Evolutionary conservation across 164 flowering plant species (phyloP).

Genomic region (Sedum album): DNA sequence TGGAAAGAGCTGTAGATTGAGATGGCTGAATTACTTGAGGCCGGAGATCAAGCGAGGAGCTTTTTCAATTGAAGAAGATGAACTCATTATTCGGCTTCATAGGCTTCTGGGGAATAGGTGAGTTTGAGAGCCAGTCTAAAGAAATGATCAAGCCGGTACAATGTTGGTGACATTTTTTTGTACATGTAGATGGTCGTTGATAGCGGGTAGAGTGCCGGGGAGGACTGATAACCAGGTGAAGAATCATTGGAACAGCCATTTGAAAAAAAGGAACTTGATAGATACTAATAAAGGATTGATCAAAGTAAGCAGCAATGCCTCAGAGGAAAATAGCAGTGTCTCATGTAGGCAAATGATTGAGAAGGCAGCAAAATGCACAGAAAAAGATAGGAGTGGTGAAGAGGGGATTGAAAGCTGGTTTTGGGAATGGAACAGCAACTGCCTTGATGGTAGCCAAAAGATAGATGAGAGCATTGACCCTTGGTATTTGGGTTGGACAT

Average conservation of each 20-base stretch:
- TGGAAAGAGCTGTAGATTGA: constrained; percentile 43
- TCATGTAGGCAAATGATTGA: background rate
- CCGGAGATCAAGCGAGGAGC: constrained; percentile 30
- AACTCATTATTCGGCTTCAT: no score
- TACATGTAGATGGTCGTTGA: constrained; percentile 25
- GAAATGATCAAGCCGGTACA: background rate
- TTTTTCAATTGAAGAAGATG: constrained; percentile 38
- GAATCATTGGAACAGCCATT: constrained; percentile 34
- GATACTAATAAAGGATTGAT: background rate
- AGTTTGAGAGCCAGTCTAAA: background rate
- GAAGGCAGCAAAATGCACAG: no score
- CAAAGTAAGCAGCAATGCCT: no score
- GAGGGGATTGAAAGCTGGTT: no score
- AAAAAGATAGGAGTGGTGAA: no score
- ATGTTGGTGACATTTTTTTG: background rate
- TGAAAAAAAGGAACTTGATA: constrained; percentile 25
- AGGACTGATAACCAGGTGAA: constrained; percentile 34
- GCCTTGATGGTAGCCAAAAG: no score
- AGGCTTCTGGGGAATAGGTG: constrained; percentile 52
- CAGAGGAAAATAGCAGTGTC: background rate
- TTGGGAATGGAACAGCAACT: no score
- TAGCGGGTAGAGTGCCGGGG: constrained; percentile 31
- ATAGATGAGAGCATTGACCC: no score
- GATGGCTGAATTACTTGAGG: constrained; percentile 41
- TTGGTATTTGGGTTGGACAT: no score